Evolutionary conservation across 192 early-diverging fungal species (phyloP), one percentile per base, ranked within the genome.

Genomic region (Podila verticillata): DNA sequence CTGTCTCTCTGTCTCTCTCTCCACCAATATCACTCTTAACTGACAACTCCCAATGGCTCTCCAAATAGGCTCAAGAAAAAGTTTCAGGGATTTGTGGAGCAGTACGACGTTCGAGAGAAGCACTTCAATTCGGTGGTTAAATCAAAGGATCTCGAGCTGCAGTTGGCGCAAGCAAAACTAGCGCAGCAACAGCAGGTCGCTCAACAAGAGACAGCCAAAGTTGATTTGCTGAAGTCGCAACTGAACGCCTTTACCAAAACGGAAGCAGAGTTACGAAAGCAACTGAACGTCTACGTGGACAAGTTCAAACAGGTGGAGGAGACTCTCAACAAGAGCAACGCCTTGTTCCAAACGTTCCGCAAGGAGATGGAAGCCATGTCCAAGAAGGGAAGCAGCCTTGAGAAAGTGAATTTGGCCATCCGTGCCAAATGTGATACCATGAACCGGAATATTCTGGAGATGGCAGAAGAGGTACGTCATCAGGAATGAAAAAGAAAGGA

Each of bases 321-420:
- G 61, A 91, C 90, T 12, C 71, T 91, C 44, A 89, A 88, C 70
- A 89, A 89, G 62, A 87, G 85, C 66, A 90, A 91, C 61, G 86
- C 90, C 30, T 67, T 91, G 39, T 91, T 91, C 78, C 73, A 84
- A 22, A 86, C 84, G 36, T 91, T 91, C 63, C 86, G 89, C 34
- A 88, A 84, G 61, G 89, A 91, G 72, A 90, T 91, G 87, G 90
- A 91, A 63, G 71, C 74, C 60, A 91, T 91, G 90, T 86, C 89
- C 15, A 87, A 85, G 65, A 90, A 91, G 31, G 88, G 88, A 6
- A 73, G 81, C 51, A 83, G 81, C 24, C 84, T 91, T 29, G 90
- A 91, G 70, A 82, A 83, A 36, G 90, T 90, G 49, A 91, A 91
- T 49, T 48, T 82, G 19, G 61, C 83, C 7, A 73, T 87, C 30